Evolutionary conservation across 106 monocot genomes (phyloP).

Genomic region (Acorus gramineus): DNA sequence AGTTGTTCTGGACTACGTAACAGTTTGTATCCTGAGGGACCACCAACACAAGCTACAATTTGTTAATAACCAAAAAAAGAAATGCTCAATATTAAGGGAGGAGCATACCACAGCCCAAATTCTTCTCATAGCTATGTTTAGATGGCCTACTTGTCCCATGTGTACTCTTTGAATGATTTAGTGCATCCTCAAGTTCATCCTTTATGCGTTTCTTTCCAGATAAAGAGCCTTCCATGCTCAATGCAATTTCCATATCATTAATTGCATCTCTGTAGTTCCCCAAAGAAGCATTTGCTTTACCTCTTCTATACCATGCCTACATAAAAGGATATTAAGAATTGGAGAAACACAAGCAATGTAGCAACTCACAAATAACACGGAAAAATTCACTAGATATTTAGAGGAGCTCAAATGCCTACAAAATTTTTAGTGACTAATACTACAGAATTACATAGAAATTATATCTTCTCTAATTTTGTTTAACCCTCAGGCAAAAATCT

Average conservation of each 20-base stretch:
- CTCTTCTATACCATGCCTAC: constrained; percentile 91
- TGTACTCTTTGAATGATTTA: constrained; percentile 6
- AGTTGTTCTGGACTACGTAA: no score
- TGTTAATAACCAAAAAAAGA: background rate
- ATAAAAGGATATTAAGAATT: background rate
- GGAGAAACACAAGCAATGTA: no score
- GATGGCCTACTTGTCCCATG: background rate
- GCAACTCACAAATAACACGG: no score
- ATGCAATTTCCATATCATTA: constrained; percentile 63
- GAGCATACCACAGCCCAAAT: constrained; percentile 21
- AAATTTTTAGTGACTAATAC: no score
- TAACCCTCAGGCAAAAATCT: no score
- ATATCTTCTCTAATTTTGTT: no score
- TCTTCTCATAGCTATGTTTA: background rate
- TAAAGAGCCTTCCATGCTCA: constrained; percentile 41
- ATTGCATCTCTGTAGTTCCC: constrained; percentile 42
- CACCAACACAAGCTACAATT: background rate
- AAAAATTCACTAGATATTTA: no score
- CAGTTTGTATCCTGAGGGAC: no score
- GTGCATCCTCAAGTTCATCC: constrained; percentile 38
- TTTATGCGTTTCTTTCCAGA: constrained; percentile 61
- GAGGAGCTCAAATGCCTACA: no score
- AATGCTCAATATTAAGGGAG: background rate
- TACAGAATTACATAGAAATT: no score
- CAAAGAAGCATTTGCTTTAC: constrained; percentile 59